These are phyloP conservation scores for Scheffersomyces stipitis DNA, from an alignment of 805 yeast species.

Conservation along the genomic window DNA sequence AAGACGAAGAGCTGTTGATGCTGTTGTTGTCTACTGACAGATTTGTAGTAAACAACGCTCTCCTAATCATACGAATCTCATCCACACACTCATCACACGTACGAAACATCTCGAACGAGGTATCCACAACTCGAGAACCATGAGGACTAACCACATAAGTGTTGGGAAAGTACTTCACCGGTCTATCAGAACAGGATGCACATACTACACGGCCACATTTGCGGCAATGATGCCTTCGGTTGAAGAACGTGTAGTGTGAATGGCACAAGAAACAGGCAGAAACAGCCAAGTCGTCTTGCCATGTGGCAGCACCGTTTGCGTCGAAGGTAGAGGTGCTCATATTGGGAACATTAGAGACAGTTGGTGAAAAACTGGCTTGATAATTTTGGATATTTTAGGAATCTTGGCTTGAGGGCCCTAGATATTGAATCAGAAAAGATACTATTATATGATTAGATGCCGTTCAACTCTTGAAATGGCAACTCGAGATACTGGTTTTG, in stretches of 20 bases:
- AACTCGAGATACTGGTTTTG: too few relatives aligned
- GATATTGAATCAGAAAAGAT: too few relatives aligned
- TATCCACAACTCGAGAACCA: slow-evolving; percentile 10
- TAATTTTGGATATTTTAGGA: too few relatives aligned
- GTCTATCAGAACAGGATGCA: slow-evolving; percentile 58
- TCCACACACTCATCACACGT: slow-evolving; percentile 75
- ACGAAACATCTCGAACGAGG: slow-evolving; percentile 43
- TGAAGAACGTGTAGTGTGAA: slow-evolving; percentile 53
- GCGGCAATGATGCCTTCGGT: slow-evolving; percentile 81
- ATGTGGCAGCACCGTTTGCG: slow-evolving; percentile 34
- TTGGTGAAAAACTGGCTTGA: too few relatives aligned
- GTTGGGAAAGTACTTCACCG: slow-evolving; percentile 32
- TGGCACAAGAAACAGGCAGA: slow-evolving; percentile 56
- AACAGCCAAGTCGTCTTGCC: slow-evolving; percentile 72
- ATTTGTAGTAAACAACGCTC: slow-evolving; percentile 12
- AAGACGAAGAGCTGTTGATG: slow-evolving; percentile 1
- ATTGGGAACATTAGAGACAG: too few relatives aligned
- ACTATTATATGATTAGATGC: too few relatives aligned
- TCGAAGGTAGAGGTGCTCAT: too few relatives aligned
- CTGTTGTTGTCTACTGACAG: slow-evolving; percentile 4
- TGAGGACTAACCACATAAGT: slow-evolving; percentile 16
- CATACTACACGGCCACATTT: slow-evolving; percentile 81
- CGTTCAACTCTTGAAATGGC: too few relatives aligned
- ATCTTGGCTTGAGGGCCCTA: too few relatives aligned
- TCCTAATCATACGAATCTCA: slow-evolving; percentile 37